phyloP scores from a whole-genome alignment of 768 basidiomycete species.

The Atractiella rhizophila region DNA sequence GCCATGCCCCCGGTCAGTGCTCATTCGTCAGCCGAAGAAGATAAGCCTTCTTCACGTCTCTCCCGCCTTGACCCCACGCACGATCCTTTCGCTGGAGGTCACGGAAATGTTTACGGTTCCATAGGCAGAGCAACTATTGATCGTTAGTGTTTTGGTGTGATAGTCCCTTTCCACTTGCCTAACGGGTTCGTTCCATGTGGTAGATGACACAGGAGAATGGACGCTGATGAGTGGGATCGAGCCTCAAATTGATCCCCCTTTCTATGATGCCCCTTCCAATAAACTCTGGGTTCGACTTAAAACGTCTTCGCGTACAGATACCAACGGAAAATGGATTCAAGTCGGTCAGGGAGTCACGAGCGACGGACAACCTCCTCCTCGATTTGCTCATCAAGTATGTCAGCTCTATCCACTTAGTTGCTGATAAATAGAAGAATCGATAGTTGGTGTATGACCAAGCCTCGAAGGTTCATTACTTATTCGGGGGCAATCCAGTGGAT shows the following conservation, averaged over 20 bases:
- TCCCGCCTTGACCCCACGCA: not conserved
- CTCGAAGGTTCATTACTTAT: conserved; percentile 6
- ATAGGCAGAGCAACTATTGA: not conserved
- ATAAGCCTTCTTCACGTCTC: not conserved
- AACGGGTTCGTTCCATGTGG: not conserved
- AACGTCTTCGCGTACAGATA: not conserved
- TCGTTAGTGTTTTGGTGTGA: not conserved
- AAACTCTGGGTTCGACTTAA: not conserved
- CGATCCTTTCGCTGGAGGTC: not conserved
- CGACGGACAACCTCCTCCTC: not conserved
- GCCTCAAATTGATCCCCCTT: not conserved
- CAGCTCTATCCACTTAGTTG: not conserved
- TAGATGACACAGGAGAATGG: not conserved
- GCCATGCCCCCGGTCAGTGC: too few relatives aligned
- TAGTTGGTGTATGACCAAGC: conserved; percentile 11
- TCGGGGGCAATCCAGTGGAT: conserved; percentile 7
- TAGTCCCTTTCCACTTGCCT: not conserved
- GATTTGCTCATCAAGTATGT: not conserved
- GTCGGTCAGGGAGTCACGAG: conserved; percentile 8
- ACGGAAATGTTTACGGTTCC: conserved; percentile 7
- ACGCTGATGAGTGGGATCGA: conserved; percentile 10
- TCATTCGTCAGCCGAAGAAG: not conserved
- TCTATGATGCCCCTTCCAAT: not conserved
- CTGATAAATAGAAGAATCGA: not conserved
- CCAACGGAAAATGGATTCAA: not conserved